Base-by-base conservation (phyloP, 192 early-diverging fungal species). In the Gamsiella multidivaricata region DNA sequence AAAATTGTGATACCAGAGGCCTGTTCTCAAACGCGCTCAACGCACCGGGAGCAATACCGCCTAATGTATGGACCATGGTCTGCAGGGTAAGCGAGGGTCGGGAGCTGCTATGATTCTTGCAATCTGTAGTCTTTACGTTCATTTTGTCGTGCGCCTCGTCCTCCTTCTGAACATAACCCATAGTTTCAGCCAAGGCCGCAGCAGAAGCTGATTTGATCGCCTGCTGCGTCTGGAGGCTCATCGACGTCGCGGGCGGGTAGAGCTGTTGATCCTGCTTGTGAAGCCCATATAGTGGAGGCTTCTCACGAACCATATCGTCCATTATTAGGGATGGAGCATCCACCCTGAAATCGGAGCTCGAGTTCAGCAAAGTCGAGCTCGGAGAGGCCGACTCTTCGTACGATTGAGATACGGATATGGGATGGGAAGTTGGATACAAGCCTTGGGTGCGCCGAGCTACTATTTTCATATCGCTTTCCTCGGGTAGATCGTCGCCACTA, bases 31-130 rank as follows among this genome's bases (percentile, higher is more conserved):
- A 55, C 33, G 73, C 73, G 17, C 65, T 68, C 34, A 78, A 31
- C 2, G 65, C 72, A 0, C 72, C 64, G 4, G 72, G 72, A 0
- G 72, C 72, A 22, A 75, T 78, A 32, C 73, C 73, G 0, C 29
- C 54, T 17, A 63, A 43, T 14, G 46, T 20, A 3, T 61, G 57
- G 1, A 22, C 53, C 1, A 33, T 23, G 2, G 73, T 78, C 36
- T 78, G 65, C 12, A 78, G 28, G 1, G 46, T 78, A 36, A 78
- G 28, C 4, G 51, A 46, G 11, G 63, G 62, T 37, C 36, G 36
- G 17, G 15, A n/a, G n/a, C n/a, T n/a, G n/a, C n/a, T 47, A 0
- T 37, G 32, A 31, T 45, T 60, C 20, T 4, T 29, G 18, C n/a
- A 2, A 20, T 43, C 33, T 15, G 22, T 28, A 65, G 29, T 37